Evolutionary conservation across 1,284 basidiomycete species (phyloP), one percentile per base, ranked within the genome.

Genomic region (Puccinia horiana): DNA sequence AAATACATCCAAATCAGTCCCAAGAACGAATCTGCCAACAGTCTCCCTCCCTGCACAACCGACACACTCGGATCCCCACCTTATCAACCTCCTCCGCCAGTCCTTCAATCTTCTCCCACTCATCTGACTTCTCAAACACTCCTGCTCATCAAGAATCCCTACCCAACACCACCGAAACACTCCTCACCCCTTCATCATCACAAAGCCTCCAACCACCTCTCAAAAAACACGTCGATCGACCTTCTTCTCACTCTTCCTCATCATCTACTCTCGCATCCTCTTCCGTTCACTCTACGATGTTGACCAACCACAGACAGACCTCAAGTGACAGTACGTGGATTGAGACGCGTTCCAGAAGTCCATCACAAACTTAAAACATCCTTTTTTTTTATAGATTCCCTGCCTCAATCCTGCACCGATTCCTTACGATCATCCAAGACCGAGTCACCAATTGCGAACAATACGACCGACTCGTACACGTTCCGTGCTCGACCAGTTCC

Each of bases 401-500:
- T 32, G 29, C 37, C 40, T 42, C 74, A 32, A 44, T 61, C 74
- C 23, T 20, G 14, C 1, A 4, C 26, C 3, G 42, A 37, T 1
- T 37, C 52, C 0, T n/a, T 54, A 20, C 52, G 20, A 14, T 56
- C 52, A 20, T 63, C 52, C 9, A 58, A 54, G 42, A 54, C 56
- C 42, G 52, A 61, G 18, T 76, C 37, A 37, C 29, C 42, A 35
- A 18, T 2, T 20, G 8, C 29, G 26, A 42, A 29, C 49, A 58
- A 76, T 26, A 37, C 23, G n/a, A 44, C 14, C 5, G 44, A 65
- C 12, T 67, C 61, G 23, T 26, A 44, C 23, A 20, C 56, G 11
- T 76, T 61, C 37, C 58, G 61, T 2, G 76, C 76, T 3, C 40
- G 58, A n/a, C 76, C 76, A 23, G 16, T 67, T 14, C 76, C 76